Base-by-base conservation (phyloP, 306 rosid genomes). In the Lithocarpus polystachyus region DNA sequence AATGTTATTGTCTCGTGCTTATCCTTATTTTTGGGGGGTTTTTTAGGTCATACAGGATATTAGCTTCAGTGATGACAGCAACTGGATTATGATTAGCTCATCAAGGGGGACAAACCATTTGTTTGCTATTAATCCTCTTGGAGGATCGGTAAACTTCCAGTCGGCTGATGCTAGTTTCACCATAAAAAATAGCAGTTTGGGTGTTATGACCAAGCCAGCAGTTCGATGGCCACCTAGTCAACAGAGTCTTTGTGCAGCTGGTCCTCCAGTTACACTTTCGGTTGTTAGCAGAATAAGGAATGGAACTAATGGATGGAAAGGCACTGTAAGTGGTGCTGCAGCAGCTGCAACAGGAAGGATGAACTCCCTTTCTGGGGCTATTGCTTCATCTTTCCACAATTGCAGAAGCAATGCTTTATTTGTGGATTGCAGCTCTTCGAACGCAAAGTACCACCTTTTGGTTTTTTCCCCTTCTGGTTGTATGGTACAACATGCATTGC, bases 1-100 rank as follows among this genome's bases (percentile, higher is more conserved):
- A 56, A 18, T 29, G 64, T 35, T 61, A 53, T 26, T 20, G 76
- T 61, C 33, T 26, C 7, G 29, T 15, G 10, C 37, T 54, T 82
- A 51, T 79, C 40, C 77, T 75, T 56, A 80, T 35, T 64, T 33
- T 37, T 54, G 55, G 62, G 80, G 19, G 1, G 37, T 33, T 79
- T 81, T 72, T 78, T 92, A 96, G 99, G 93, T 93, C 77, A 96
- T 96, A 83, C 98, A 91, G 83, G 98, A 96, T 82, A 91, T 96
- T 45, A 96, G 96, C 87, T 96, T 96, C 79, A 93, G 99, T 73
- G 81, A 83, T 22, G 99, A 93, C 88, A 96, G 99, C 90, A 93
- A 87, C 87, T 96, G 99, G 99, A 91, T 96, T 83, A 88, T 96
- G 97, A 91, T 96, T 78, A 93, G 98, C 84, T 96, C 99, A 73